phyloP scores from a whole-genome alignment of 1,284 basidiomycete species.

The Heliocybe sulcata region DNA sequence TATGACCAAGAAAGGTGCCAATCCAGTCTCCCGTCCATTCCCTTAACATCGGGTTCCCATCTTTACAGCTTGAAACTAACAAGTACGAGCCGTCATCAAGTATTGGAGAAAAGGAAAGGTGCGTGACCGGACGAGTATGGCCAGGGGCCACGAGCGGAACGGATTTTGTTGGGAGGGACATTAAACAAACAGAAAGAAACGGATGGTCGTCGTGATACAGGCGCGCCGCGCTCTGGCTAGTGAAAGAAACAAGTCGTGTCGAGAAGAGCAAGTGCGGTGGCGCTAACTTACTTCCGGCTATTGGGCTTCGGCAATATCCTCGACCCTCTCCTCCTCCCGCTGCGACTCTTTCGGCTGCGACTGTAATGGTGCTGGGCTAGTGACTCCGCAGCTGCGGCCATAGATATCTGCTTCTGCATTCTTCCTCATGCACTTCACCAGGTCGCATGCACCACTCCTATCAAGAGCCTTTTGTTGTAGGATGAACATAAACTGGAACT shows the following conservation, averaged over 20 bases:
- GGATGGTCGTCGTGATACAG: not conserved
- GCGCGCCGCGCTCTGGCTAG: slow-evolving; percentile 2
- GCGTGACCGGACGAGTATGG: slow-evolving; percentile 85
- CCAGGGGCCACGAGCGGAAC: slow-evolving; percentile 75
- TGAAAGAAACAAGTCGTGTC: not conserved
- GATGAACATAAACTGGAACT: too few species aligned
- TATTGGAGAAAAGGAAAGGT: slow-evolving; percentile 85
- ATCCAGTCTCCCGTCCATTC: slow-evolving; percentile 99
- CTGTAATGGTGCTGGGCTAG: not conserved
- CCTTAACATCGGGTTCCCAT: slow-evolving; percentile 93
- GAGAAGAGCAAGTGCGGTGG: not conserved
- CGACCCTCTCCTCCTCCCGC: not conserved
- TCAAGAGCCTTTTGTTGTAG: too few species aligned
- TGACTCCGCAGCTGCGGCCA: not conserved
- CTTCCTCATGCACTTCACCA: too few species aligned
- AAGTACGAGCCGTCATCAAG: slow-evolving; percentile 82
- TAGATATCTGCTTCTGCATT: too few species aligned
- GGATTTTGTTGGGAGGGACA: slow-evolving; percentile 53
- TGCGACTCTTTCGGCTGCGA: not conserved
- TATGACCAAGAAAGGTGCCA: slow-evolving; percentile 97
- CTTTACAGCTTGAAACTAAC: slow-evolving; percentile 92
- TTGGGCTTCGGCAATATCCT: not conserved
- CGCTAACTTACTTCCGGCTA: not conserved
- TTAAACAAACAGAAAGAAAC: slow-evolving; percentile 12
- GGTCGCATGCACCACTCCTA: too few species aligned